Conservation (phyloP, 768 basidiomycete genomes). For the Basidioascus undulatus region DNA sequence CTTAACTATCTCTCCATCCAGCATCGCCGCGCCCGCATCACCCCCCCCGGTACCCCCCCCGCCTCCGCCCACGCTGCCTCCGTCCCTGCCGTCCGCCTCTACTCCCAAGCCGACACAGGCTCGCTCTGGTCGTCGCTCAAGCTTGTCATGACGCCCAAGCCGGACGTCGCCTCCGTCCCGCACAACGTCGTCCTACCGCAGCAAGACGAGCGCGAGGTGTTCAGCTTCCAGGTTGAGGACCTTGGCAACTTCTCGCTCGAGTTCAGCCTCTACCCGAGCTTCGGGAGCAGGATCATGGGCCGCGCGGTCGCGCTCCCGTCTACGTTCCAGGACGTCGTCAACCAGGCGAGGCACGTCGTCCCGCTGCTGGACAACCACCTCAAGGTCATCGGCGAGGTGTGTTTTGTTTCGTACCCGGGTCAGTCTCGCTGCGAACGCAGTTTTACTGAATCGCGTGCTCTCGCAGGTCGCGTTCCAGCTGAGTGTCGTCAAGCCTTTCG, state of each 20-base stretch:
- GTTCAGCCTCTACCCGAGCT: conserved; percentile 88
- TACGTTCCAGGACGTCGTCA: conserved; percentile 33
- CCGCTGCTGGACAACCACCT: conserved; percentile 82
- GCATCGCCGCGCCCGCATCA: too few species aligned
- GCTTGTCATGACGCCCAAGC: conserved; percentile 76
- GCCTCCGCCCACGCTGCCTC: conserved; percentile 13
- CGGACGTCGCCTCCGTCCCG: conserved; percentile 61
- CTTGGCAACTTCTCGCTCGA: conserved; percentile 53
- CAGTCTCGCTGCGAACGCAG: too few species aligned
- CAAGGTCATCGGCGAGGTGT: conserved; percentile 78
- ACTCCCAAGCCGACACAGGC: conserved; percentile 16
- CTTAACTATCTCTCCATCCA: too few species aligned
- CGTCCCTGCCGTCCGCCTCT: conserved; percentile 26
- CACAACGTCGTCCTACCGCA: conserved; percentile 75
- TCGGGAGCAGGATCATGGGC: conserved; percentile 89
- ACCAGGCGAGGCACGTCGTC: conserved; percentile 9
- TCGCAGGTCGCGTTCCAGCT: conserved; percentile 64
- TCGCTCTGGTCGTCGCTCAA: conserved; percentile 48
- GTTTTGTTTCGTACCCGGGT: conserved; percentile 8
- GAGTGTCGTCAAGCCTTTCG: conserved; percentile 66
- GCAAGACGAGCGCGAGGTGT: conserved; percentile 38
- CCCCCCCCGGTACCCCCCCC: too few species aligned
- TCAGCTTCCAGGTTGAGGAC: conserved; percentile 63
- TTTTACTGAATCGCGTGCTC: background rate
- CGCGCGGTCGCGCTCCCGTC: conserved; percentile 66